phyloP scores from a whole-genome alignment of 1,139 yeast genomes.

The Kurtzmaniella quercitrusa region DNA sequence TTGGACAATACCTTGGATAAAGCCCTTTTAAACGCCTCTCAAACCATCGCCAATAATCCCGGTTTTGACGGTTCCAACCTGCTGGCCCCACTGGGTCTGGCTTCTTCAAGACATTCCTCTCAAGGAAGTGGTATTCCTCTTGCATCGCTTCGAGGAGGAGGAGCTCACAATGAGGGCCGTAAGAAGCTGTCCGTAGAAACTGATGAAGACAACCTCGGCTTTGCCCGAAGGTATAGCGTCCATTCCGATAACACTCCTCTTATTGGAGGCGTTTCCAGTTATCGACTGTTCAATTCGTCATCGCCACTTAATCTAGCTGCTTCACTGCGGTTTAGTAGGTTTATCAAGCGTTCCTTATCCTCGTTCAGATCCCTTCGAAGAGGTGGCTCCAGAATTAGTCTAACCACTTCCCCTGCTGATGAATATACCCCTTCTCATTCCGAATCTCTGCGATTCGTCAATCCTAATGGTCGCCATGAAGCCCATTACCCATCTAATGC shows the following conservation, averaged over 20 bases:
- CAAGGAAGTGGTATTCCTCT: slow-evolving; percentile 18
- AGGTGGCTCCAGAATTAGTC: slow-evolving; percentile 15
- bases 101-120: slow-evolving; percentile 19
- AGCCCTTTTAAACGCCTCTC: slow-evolving; percentile 39
- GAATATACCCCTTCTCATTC: slow-evolving; percentile 3
- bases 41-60: slow-evolving; percentile 17
- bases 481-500: slow-evolving; percentile 66
- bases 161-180: slow-evolving; percentile 14
- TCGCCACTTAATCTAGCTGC: slow-evolving; percentile 17
- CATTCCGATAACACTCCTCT: slow-evolving; percentile 25
- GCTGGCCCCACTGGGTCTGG: not conserved
- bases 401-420: slow-evolving; percentile 5
- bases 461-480: slow-evolving; percentile 31
- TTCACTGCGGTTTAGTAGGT: slow-evolving; percentile 13
- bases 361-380: slow-evolving; percentile 9
- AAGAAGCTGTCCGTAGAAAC: slow-evolving; percentile 4
- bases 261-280: slow-evolving; percentile 15
- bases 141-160: slow-evolving; percentile 3
- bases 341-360: slow-evolving; percentile 15
- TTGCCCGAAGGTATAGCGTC: not conserved
- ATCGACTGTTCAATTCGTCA: slow-evolving; percentile 18
- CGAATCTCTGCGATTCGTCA: slow-evolving; percentile 27
- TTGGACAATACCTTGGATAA: slow-evolving; percentile 40
- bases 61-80: slow-evolving; percentile 6
- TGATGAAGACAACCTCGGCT: slow-evolving; percentile 10